Base-by-base conservation (phyloP, 176 grass and related monocot genomes). In the Cenchrus purpureus region DNA sequence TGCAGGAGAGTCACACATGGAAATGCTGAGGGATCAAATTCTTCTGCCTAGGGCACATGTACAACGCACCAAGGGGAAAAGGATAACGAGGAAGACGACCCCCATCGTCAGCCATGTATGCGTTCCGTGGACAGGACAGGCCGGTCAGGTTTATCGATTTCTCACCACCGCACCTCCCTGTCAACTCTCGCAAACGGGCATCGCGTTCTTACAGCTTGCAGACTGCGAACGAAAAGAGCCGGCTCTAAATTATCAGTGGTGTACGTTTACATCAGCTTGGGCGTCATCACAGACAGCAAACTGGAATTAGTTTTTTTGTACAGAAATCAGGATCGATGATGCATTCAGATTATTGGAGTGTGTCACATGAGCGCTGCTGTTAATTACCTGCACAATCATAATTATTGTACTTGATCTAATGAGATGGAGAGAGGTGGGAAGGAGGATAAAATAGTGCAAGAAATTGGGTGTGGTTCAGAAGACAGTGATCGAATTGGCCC, bases 181-280 rank as follows among this genome's bases (percentile, higher is more conserved):
- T 31, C 13, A 37, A 14, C 13, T 42, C 67, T 42, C 67, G 9
- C 67, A 55, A 3, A 53, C 19, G 46, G 48, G 8, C 32, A 37
- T 89, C 87, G 51, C 87, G 31, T 51, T 81, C 76, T 81, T 80
- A 89, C 83, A 69, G 63, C 63, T 85, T 34, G 71, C 53, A 40
- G 37, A 63, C 42, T 13, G 8, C 46, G 62, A 43, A 75, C 14
- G 77, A 10, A 73, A 40, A 46, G 17, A 45, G n/a, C 46, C 67
- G 17, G 8, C 4, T 10, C 17, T 45, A 69, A 11, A n/a, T 3
- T 71, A 42, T 49, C 50, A 50, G 14, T 19, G 10, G 12, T n/a
- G 13, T 28, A 19, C 3, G 44, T 45, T 12, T 8, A 37, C 54
- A 17, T 52, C 44, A 63, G 15, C 11, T 0, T 28, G 37, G 12